phyloP scores from a whole-genome alignment of 2,329 filamentous ascomycete genomes.

The Cercospora sp. region DNA sequence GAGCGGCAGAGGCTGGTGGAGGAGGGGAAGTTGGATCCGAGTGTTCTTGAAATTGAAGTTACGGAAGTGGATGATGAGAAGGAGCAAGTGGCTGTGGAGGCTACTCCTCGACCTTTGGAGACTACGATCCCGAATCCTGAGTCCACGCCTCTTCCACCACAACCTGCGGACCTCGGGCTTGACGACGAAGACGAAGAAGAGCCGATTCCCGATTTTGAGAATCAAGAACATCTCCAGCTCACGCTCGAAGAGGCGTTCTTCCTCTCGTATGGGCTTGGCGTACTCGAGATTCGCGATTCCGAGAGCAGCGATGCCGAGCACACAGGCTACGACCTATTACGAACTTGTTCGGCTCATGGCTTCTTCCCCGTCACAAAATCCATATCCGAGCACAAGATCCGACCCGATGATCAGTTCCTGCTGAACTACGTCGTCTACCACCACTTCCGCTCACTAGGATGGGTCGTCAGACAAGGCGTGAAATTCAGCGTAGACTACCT shows the following conservation, averaged over 20 bases:
- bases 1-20: constrained; percentile 64
- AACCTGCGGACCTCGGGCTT: constrained; percentile 1
- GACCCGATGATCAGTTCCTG: constrained; percentile 77
- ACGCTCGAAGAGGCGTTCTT: constrained; percentile 92
- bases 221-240: constrained; percentile 85
- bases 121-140: constrained; percentile 11
- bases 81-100: constrained; percentile 7
- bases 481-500: constrained; percentile 96
- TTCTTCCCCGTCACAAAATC: constrained; percentile 57
- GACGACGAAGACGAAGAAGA: constrained; percentile 18
- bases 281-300: constrained; percentile 62
- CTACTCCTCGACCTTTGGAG: neutral
- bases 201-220: constrained; percentile 40
- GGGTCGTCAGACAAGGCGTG: constrained; percentile 87
- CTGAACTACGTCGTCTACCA: constrained; percentile 89
- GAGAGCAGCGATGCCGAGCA: constrained; percentile 30
- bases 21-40: constrained; percentile 45
- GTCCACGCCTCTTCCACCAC: neutral
- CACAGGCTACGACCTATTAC: constrained; percentile 52
- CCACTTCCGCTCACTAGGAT: constrained; percentile 92
- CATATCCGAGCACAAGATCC: constrained; percentile 56
- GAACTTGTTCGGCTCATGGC: constrained; percentile 55
- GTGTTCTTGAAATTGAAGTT: constrained; percentile 17
- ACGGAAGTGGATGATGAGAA: constrained; percentile 7
- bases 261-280: constrained; percentile 76